Base-by-base conservation (phyloP, 257 asterid genomes). In the Nicotiana knightiana region DNA sequence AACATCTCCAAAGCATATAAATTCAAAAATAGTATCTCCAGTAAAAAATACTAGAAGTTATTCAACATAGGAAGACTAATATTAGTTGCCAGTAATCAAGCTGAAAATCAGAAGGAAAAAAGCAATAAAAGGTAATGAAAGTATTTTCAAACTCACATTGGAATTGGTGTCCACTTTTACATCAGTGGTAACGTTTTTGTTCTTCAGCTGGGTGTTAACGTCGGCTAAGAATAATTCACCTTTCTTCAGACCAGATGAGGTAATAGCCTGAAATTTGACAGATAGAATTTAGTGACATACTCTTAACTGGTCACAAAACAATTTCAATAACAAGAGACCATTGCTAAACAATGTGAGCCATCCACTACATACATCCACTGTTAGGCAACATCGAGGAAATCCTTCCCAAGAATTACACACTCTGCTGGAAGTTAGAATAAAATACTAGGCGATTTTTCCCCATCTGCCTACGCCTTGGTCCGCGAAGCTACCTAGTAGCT, bases 91-190 rank as follows among this genome's bases (percentile, higher is more conserved):
- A 73, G 15, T 48, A 73, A 6, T 67, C 51, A 67, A 67, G 53
- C 53, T 46, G 62, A 24, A 73, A 73, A 48, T 26, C 24, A 73
- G 28, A 57, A 57, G 63, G 11, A 57, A 57, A 17, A 57, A 57
- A 3, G 63, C 63, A 57, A 57, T 57, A 57, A 6, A 6, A 57
- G 26, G 63, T 16, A 57, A 57, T 15, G 26, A 57, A 57, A 57
- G 11, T 57, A 57, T 57, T 17, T 0, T 2, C 26, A 43, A 46
- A 66, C 91, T n/a, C 87, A 91, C 94, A 82, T 91, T 91, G 33
- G 94, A 88, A 62, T 66, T 82, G n/a, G 94, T 89, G 65, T 91
- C 94, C 85, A 91, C 91, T 89, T 91, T 91, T 5, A 91, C 55
- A 81, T 91, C 94, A 59, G 93, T 88, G 37, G 94, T 91, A 85